Evolutionary conservation across 306 rosid species (phyloP).

Genomic region (Alnus glutinosa): DNA sequence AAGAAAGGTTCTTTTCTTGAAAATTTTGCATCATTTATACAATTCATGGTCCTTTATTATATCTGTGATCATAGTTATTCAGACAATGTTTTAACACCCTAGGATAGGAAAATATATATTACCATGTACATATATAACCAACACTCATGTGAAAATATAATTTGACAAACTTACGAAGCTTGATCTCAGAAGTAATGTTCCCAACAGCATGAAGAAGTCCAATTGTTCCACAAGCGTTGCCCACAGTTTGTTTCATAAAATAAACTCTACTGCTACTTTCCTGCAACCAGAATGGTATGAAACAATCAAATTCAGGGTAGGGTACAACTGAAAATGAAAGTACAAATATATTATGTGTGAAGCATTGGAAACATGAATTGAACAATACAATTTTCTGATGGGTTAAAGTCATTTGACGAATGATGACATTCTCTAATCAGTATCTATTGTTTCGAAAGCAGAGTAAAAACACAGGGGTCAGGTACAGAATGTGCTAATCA

Average conservation of each 20-base stretch:
- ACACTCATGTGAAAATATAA: conserved; percentile 1
- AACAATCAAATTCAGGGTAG: conserved; percentile 2
- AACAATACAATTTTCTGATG: not conserved
- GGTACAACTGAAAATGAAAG: not conserved
- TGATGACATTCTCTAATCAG: not conserved
- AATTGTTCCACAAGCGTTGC: conserved; percentile 95
- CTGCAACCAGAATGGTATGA: conserved; percentile 42
- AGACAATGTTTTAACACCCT: not conserved
- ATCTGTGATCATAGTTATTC: not conserved
- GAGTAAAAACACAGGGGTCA: not conserved
- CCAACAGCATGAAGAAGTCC: conserved; percentile 97
- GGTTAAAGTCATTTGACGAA: not conserved
- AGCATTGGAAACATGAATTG: conserved; percentile 15
- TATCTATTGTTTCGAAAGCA: not conserved
- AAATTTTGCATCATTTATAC: not conserved
- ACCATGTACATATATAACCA: not conserved
- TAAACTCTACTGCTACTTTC: conserved; percentile 61
- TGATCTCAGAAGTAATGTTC: conserved; percentile 74
- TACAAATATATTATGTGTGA: not conserved
- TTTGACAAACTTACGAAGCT: conserved; percentile 55
- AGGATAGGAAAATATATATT: not conserved
- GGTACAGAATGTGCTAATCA: not conserved
- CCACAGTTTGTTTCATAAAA: conserved; percentile 91
- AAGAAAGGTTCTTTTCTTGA: not conserved
- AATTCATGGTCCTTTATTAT: not conserved